Percentiles rank a stretch among this genome's conserved stretches.
Evolutionary conservation across 1,139 yeast genomes (phyloP).

Genomic region (Geotrichum fermentans): DNA sequence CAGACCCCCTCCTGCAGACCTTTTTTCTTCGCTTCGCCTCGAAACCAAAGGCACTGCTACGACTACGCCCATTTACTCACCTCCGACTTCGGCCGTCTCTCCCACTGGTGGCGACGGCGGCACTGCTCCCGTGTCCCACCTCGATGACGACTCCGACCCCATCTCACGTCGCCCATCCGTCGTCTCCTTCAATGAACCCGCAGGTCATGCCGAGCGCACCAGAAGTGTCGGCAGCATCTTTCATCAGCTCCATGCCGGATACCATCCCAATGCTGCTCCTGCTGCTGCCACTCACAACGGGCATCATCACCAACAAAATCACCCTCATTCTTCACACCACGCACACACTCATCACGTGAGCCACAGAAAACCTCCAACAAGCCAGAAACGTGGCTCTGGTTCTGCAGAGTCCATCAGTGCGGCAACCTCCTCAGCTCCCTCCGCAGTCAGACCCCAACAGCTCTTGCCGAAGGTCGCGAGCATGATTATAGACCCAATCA

Average conservation of each 20-base stretch:
- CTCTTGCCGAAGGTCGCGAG: background rate
- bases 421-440: background rate
- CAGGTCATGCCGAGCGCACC: slow-evolving; percentile 19
- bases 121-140: background rate
- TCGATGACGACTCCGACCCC: slow-evolving; percentile 1
- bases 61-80: background rate
- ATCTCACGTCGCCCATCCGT: slow-evolving; percentile 12
- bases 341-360: background rate
- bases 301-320: background rate
- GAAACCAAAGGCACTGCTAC: background rate
- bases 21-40: slow-evolving; percentile 13
- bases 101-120: background rate
- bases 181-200: slow-evolving; percentile 22
- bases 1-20: slow-evolving; percentile 18
- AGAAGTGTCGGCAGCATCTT: slow-evolving; percentile 18
- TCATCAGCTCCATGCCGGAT: slow-evolving; percentile 13
- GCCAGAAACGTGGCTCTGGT: background rate
- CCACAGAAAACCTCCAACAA: background rate
- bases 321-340: background rate
- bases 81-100: background rate
- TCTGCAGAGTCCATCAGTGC: background rate
- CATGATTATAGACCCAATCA: slow-evolving; percentile 9
- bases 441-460: background rate
- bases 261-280: background rate
- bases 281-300: background rate